Evolutionary conservation across 306 rosid genomes (phyloP), one percentile per base, ranked within the genome.

Genomic region (Cucurbita argyrosperma): DNA sequence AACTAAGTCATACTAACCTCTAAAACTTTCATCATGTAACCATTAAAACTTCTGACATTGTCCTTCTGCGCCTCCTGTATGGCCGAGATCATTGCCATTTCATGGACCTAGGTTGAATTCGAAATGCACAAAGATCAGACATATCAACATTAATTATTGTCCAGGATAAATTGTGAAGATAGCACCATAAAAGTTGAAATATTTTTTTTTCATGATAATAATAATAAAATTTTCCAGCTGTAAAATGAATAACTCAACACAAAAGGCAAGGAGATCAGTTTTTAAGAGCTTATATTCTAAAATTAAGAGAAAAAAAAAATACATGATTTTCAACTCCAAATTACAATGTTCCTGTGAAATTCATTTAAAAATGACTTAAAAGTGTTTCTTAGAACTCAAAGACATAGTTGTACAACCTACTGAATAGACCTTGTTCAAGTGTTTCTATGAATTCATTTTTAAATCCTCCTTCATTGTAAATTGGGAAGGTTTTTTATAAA

Each of bases 41-140:
- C 97, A 85, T 87, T 88, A 79, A 89, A 94, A 87, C 90, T 91
- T 82, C 90, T 88, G 62, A 89, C 95, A 63, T 94, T 94, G 83
- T 94, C 96, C 87, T 91, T 94, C 75, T 94, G 99, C 66, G 99
- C 95, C 83, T 94, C 99, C 82, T 94, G 99, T 72, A 90, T 84
- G 43, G 99, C 96, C 15, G 97, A 94, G 75, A 94, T 89, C 96
- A 91, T 91, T 71, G 99, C 90, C 97, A 91, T 91, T 81, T 94
- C 97, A 83, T 89, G 99, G 83, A 91, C 99, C 99, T 94, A 79
- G 19, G 79, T 30, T 26, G 38, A 66, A 66, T 62, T 38, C n/a
- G 67, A 13, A 6, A 21, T 10, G 21, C 75, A 52, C 52, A 21
- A 69, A 72, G 46, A 79, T 45, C 82, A 71, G 72, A 43, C 74